These are phyloP conservation scores for Apophysomyces trapeziformis DNA, from an alignment of 371 early-diverging fungal genomes.

Conservation along the genomic window DNA sequence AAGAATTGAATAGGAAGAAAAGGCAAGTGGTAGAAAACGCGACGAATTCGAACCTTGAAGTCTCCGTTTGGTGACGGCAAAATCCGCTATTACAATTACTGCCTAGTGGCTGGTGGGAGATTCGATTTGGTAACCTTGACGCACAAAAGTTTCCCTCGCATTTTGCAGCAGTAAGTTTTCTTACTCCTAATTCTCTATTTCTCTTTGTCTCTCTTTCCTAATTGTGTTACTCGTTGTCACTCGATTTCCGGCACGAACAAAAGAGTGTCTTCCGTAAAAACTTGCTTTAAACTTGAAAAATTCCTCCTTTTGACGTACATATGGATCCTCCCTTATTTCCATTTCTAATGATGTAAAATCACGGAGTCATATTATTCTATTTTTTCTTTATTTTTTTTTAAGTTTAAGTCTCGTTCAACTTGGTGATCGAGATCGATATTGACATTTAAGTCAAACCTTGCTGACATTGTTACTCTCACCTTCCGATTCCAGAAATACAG, in stretches of 20 bases:
- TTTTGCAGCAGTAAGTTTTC: not conserved
- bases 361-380: not conserved
- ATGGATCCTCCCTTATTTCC: not conserved
- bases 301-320: constrained; percentile 9
- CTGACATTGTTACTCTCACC: not conserved
- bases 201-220: not conserved
- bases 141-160: not conserved
- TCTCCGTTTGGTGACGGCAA: constrained; percentile 3
- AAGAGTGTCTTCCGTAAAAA: constrained; percentile 8
- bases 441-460: constrained; percentile 1
- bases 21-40: not conserved
- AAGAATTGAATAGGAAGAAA: not conserved
- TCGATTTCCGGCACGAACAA: constrained; percentile 4
- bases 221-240: not conserved
- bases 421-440: constrained; percentile 10
- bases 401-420: not conserved
- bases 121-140: not conserved
- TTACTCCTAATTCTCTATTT: not conserved
- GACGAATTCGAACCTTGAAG: constrained; percentile 1
- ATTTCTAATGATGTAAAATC: constrained; percentile 3
- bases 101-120: constrained; percentile 1
- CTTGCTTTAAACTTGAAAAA: not conserved
- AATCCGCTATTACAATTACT: too few species aligned
- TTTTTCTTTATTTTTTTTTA: not conserved
- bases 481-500: constrained; percentile 2